phyloP scores from a whole-genome alignment of 2,329 filamentous ascomycete genomes.

The Xylaria sp. region DNA sequence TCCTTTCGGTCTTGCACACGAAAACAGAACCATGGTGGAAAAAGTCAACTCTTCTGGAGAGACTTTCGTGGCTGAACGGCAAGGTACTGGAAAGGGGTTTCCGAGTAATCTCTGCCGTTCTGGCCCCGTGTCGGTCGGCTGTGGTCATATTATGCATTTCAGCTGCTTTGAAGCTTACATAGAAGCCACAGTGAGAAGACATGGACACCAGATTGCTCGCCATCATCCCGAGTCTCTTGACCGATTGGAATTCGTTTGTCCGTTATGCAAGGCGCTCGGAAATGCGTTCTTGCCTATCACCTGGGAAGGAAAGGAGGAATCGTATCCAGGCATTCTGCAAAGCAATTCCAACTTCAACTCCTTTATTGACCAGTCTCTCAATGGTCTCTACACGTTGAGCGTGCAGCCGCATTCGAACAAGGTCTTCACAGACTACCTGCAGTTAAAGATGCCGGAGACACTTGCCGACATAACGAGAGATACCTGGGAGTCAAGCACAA shows the following conservation, averaged over 20 bases:
- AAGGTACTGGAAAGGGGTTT: constrained; percentile 86
- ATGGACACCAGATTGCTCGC: constrained; percentile 86
- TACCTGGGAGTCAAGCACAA: constrained; percentile 38
- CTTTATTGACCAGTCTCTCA: constrained; percentile 60
- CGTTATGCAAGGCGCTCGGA: constrained; percentile 90
- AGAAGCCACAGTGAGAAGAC: constrained; percentile 74
- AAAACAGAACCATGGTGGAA: constrained; percentile 72
- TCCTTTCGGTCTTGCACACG: constrained; percentile 84
- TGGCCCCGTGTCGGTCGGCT: constrained; percentile 83
- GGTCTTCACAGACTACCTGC: constrained; percentile 38
- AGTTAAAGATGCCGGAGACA: constrained; percentile 35
- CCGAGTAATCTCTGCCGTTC: constrained; percentile 59
- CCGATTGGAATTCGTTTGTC: constrained; percentile 88
- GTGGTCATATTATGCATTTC: constrained; percentile 98
- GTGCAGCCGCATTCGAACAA: constrained; percentile 31
- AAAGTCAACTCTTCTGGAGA: constrained; percentile 71
- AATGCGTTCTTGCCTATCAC: constrained; percentile 93
- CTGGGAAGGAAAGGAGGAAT: constrained; percentile 88
- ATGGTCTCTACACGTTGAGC: constrained; percentile 18
- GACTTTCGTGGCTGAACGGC: constrained; percentile 66
- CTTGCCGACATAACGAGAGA: constrained; percentile 35
- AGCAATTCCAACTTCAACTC: constrained; percentile 56
- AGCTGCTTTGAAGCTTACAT: constrained; percentile 91
- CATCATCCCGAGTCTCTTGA: constrained; percentile 82
- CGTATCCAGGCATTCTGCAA: constrained; percentile 68